Evolutionary conservation across 1,139 yeast genomes (phyloP).

Genomic region (Scheffersomyces lignicola): DNA sequence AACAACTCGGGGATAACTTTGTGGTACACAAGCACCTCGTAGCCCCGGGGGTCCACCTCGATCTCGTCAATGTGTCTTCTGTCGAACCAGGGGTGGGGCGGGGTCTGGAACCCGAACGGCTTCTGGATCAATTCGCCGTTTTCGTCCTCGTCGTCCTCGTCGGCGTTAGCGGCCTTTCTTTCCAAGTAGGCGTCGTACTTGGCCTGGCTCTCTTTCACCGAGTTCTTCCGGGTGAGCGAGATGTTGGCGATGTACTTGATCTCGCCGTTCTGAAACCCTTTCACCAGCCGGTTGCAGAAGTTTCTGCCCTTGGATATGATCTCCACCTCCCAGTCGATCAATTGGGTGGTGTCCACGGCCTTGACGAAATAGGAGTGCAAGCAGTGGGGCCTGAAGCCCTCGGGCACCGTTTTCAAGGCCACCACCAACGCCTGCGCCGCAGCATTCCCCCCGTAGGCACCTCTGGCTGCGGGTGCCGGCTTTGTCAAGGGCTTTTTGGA

Average conservation of each 20-base stretch:
- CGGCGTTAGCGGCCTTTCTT: conserved; percentile 29
- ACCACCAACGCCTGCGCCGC: conserved; percentile 39
- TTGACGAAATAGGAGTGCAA: conserved; percentile 35
- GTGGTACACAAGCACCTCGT: conserved; percentile 24
- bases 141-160: conserved; percentile 25
- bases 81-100: conserved; percentile 32
- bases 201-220: conserved; percentile 20
- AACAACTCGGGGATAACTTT: conserved; percentile 44
- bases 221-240: conserved; percentile 46
- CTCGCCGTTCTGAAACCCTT: conserved; percentile 53
- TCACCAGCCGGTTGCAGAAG: conserved; percentile 59
- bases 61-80: conserved; percentile 19
- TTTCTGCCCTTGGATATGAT: conserved; percentile 53
- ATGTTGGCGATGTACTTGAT: conserved; percentile 55
- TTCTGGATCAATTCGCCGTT: conserved; percentile 22
- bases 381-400: conserved; percentile 37
- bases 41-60: conserved; percentile 16
- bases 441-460: conserved; percentile 37
- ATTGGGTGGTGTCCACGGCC: conserved; percentile 20
- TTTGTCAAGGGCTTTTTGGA: conserved; percentile 27
- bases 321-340: conserved; percentile 36
- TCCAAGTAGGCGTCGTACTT: conserved; percentile 28
- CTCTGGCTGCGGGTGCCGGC: conserved; percentile 26
- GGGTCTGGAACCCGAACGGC: conserved; percentile 42
- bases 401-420: conserved; percentile 27